A percentile compares a stretch with the other conserved stretches of the same genome.
These are phyloP conservation scores for Salix arbutifolia DNA, from an alignment of 345 rosid species.

Conservation along the genomic window DNA sequence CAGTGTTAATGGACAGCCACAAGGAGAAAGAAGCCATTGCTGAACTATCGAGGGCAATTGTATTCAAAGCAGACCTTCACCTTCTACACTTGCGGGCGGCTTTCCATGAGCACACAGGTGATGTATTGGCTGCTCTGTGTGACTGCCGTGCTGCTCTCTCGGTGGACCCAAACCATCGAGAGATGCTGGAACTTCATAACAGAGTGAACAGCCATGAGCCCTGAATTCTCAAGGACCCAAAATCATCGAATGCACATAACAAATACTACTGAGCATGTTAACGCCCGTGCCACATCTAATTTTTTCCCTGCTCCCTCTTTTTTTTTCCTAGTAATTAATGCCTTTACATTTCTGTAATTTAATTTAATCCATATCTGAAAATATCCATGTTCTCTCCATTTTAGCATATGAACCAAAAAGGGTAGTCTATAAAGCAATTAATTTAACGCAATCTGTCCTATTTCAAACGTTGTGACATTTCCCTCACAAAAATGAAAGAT, in stretches of 20 bases:
- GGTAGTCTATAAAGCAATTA: neutral
- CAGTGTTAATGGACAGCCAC: constrained; percentile 90
- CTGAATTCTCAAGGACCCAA: constrained; percentile 18
- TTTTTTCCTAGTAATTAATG: neutral
- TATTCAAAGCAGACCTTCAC: constrained; percentile 90
- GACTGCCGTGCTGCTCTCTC: constrained; percentile 98
- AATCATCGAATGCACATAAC: neutral
- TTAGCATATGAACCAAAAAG: neutral
- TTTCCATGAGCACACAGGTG: constrained; percentile 78
- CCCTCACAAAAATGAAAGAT: neutral
- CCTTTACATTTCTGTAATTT: constrained; percentile 12
- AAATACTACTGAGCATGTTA: constrained; percentile 20
- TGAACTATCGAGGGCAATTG: constrained; percentile 79
- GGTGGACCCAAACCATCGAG: constrained; percentile 89
- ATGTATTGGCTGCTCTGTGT: constrained; percentile 57
- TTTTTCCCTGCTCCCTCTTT: neutral
- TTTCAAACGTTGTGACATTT: neutral
- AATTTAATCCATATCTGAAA: constrained; percentile 12
- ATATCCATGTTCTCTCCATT: neutral
- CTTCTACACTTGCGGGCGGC: constrained; percentile 93
- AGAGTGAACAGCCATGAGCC: constrained; percentile 96
- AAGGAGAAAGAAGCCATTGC: constrained; percentile 87
- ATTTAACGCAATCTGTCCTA: neutral
- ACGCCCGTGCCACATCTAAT: constrained; percentile 4
- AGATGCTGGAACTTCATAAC: constrained; percentile 84